Evolutionary conservation across 2,329 filamentous ascomycete species (phyloP).

Genomic region (Tricladium varicosporioides): DNA sequence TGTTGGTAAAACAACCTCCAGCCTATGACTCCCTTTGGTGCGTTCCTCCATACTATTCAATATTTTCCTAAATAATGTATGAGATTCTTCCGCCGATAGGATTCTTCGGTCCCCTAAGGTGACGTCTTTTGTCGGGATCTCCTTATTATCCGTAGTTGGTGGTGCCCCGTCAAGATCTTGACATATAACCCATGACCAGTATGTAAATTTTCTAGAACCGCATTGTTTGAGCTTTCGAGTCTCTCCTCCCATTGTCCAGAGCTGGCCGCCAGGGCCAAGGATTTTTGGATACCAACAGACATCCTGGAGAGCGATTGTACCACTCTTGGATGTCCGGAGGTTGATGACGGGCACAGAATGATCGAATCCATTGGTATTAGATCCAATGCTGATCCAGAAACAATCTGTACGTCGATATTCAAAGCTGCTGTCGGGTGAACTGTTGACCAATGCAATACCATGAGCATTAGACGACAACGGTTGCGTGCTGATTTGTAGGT

Average conservation of each 20-base stretch:
- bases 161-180: conserved; percentile 17
- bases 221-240: conserved; percentile 14
- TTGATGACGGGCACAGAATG: conserved; percentile 25
- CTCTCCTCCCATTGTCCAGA: conserved; percentile 25
- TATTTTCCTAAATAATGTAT: conserved; percentile 2
- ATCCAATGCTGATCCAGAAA: conserved; percentile 24
- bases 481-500: conserved; percentile 7
- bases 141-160: conserved; percentile 12
- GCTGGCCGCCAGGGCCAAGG: conserved; percentile 15
- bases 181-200: conserved; percentile 23
- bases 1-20: background rate
- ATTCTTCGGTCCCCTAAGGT: conserved; percentile 2
- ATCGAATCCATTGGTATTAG: conserved; percentile 4
- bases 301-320: conserved; percentile 17
- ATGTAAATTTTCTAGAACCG: conserved; percentile 10
- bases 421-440: conserved; percentile 11
- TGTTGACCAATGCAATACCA: conserved; percentile 21
- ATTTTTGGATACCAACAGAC: conserved; percentile 27
- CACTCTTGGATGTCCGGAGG: conserved; percentile 19
- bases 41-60: background rate
- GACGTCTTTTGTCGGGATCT: conserved; percentile 14
- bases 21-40: background rate
- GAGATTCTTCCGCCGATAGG: conserved; percentile 6
- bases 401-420: conserved; percentile 15
- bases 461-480: conserved; percentile 17